Evolutionary conservation across 108 stramenopile genomes (phyloP).

Genomic region (Conticribra weissflogii): DNA sequence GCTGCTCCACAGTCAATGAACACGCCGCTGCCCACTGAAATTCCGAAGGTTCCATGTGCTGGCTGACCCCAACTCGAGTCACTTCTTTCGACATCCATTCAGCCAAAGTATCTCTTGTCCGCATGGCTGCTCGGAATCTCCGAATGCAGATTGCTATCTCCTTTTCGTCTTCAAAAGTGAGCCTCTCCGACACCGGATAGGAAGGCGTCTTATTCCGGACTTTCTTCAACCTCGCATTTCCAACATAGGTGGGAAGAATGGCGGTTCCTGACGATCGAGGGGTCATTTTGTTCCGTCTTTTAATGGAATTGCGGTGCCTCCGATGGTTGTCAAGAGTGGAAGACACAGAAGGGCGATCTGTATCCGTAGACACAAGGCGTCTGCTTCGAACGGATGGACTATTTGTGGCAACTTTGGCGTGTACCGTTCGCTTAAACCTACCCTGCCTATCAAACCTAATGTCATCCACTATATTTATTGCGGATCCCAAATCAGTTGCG

Average conservation of each 20-base stretch:
- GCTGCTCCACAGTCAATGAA: conserved; percentile 48
- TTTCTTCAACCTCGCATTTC: conserved; percentile 5
- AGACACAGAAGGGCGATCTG: neutral
- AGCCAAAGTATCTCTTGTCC: conserved; percentile 51
- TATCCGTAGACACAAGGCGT: neutral
- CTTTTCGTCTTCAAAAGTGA: conserved; percentile 63
- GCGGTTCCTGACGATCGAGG: conserved; percentile 23
- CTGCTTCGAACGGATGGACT: conserved; percentile 2
- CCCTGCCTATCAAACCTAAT: conserved; percentile 2
- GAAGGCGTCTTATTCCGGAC: neutral
- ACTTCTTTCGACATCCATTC: conserved; percentile 43
- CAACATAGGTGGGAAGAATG: conserved; percentile 24
- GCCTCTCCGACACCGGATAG: conserved; percentile 10
- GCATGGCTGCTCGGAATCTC: conserved; percentile 45
- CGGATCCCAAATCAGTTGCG: conserved; percentile 18
- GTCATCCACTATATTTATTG: conserved; percentile 10
- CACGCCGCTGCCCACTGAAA: conserved; percentile 74
- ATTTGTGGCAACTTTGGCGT: conserved; percentile 24
- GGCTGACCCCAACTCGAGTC: neutral
- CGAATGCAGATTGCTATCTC: conserved; percentile 51
- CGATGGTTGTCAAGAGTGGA: neutral
- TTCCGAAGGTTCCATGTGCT: conserved; percentile 47
- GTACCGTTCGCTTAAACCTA: conserved; percentile 19
- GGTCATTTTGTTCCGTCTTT: conserved; percentile 23
- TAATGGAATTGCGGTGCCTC: conserved; percentile 1